Base-by-base conservation (phyloP, 2,329 filamentous ascomycete species). In the Paramyrothecium sp. region DNA sequence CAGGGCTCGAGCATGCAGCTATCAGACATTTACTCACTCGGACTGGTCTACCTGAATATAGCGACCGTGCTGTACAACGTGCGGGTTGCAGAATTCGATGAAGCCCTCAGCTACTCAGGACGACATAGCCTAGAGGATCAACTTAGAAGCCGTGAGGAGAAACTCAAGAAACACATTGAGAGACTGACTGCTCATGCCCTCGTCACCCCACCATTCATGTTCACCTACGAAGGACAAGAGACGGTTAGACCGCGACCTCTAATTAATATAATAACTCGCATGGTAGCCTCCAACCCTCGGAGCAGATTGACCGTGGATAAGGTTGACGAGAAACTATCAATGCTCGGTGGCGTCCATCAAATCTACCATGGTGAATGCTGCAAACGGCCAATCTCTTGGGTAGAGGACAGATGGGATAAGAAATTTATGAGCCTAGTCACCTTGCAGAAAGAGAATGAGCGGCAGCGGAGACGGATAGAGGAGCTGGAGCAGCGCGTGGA, bases 11-110 rank as follows among this genome's bases (percentile, higher is more conserved):
- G 76, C 47, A 79, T 80, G 77, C 73, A 78, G 58, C 67, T 75
- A 2, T 78, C 78, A 7, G 79, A 81, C 58, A 72, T 81, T 5
- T 81, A 78, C 60, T 79, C 77, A 2, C 72, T 81, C 3, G 79
- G 79, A 0, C 67, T 80, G 2, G 73, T 81, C 1, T 75, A 77
- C 52, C 65, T 81, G 7, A 77, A 74, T 58, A 73, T 81, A 17
- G 71, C 76, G 2, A 78, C 77, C 1, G 67, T 78, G 2, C 62
- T 81, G 0, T 78, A 80, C 60, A 69, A 75, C 34, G 72, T 67
- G 11, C 67, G 71, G 2, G 60, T 78, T 16, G 64, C 67, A 17
- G 71, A 74, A 11, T 79, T 78, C 59, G 73, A 80, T 19, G 67
- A 71, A 12, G 64, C 73, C 2, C 61, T 79, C 10, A 72, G 58